Percentiles rank a stretch among this genome's conserved stretches.
phyloP scores from a whole-genome alignment of 1,284 basidiomycete genomes.

The Vanrija humicola region DNA sequence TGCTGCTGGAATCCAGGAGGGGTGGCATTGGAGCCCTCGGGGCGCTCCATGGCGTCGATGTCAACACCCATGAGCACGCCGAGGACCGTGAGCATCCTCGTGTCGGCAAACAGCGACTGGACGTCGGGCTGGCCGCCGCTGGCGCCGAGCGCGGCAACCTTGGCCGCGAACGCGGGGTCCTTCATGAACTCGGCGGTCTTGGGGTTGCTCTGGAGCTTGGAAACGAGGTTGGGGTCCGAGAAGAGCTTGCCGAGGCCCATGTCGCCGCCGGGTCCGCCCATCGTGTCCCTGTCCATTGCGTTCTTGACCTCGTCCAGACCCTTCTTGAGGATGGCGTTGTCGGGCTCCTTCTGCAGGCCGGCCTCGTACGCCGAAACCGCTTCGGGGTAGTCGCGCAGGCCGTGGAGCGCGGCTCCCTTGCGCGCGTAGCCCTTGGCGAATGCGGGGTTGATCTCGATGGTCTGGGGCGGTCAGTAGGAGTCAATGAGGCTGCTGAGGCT shows the following conservation, averaged over 20 bases:
- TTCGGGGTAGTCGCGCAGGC: constrained; percentile 70
- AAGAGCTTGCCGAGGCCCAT: constrained; percentile 73
- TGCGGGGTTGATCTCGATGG: constrained; percentile 68
- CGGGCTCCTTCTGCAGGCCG: constrained; percentile 72
- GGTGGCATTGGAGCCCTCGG: constrained; percentile 77
- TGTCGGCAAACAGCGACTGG: constrained; percentile 62
- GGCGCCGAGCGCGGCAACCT: constrained; percentile 50
- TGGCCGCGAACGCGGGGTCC: constrained; percentile 74
- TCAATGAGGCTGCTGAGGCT: neutral
- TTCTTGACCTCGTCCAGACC: constrained; percentile 81
- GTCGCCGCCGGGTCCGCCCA: constrained; percentile 44
- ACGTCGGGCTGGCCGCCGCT: constrained; percentile 41
- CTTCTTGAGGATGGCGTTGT: constrained; percentile 74
- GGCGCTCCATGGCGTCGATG: constrained; percentile 78
- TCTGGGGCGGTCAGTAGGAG: constrained; percentile 52
- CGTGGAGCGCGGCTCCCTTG: constrained; percentile 93
- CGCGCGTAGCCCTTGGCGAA: constrained; percentile 92
- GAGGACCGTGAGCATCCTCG: constrained; percentile 84
- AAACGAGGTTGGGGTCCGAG: constrained; percentile 73
- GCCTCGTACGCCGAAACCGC: constrained; percentile 64
- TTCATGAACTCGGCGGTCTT: constrained; percentile 77
- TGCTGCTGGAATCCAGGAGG: constrained; percentile 57
- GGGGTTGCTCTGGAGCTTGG: constrained; percentile 80
- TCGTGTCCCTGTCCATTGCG: constrained; percentile 52
- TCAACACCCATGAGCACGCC: constrained; percentile 93